Base-by-base conservation (phyloP, 2,329 filamentous ascomycete genomes). In the Claviceps quebecensis region DNA sequence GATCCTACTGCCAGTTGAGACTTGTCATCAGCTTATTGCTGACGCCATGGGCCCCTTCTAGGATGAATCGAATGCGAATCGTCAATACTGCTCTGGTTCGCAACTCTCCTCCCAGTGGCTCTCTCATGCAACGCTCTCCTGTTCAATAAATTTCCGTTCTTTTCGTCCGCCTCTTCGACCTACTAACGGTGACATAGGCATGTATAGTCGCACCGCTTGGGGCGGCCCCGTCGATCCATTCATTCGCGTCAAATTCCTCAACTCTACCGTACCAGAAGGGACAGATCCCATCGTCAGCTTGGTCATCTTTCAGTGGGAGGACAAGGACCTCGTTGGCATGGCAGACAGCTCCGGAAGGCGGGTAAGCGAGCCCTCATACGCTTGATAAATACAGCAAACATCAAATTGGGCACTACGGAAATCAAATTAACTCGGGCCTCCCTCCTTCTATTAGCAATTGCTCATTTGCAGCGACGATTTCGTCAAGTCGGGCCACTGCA, bases 241-340 rank as follows among this genome's bases (percentile, higher is more conserved):
- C 70, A 95, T 97, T 65, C 76, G 85, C 59, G 77, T 88, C 65
- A 88, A 87, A 63, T 94, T 95, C 62, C 69, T 84, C 41, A 67
- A 76, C 69, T 63, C 74, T 69, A 65, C 78, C 60, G 70, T 77
- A 53, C 75, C 77, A 36, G 74, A 82, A 52, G 60, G 54, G 23
- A 71, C 76, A 45, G 85, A 95, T 64, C 84, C 86, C 5, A 73
- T 87, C 44, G 84, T 89, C 57, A 94, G 88, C 66, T 69, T 96
- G 59, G 75, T 95, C 49, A 84, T 98, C 56, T 98, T 95, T 66
- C 91, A 98, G 69, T 98, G 90, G 87, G 82, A 78, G 58, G 93
- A 98, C 63, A 82, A 86, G 63, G 70, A 80, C 49, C 74, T 91
- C 51, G 81, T 98, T 56, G 90, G 91, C 44, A 76, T 85, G 53